phyloP scores from a whole-genome alignment of 2,329 filamentous ascomycete species.

The Herpotrichia juniperi region DNA sequence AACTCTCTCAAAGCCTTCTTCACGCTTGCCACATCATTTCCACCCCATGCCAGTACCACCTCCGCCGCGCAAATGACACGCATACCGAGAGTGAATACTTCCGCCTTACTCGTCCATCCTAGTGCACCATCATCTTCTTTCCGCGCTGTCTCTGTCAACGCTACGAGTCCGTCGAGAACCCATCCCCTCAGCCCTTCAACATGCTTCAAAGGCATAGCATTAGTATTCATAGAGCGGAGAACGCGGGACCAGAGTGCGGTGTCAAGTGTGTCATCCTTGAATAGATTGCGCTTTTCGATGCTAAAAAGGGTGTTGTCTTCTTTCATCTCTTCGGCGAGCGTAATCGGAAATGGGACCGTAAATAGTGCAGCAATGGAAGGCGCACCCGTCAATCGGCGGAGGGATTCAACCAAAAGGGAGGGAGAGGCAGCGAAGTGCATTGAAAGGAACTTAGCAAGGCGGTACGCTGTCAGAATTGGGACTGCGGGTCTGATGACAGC shows the following conservation, averaged over 20 bases:
- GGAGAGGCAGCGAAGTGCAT: slow-evolving; percentile 40
- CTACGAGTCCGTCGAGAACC: slow-evolving; percentile 57
- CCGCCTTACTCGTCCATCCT: slow-evolving; percentile 73
- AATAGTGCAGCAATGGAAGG: slow-evolving; percentile 6
- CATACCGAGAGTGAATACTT: slow-evolving; percentile 68
- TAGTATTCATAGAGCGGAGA: slow-evolving; percentile 45
- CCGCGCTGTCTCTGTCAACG: slow-evolving; percentile 46
- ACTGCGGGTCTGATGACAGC: slow-evolving; percentile 45
- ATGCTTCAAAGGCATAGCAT: slow-evolving; percentile 26
- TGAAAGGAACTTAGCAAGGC: slow-evolving; percentile 41
- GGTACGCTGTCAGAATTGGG: slow-evolving; percentile 56
- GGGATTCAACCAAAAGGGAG: slow-evolving; percentile 41
- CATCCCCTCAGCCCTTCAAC: slow-evolving; percentile 47
- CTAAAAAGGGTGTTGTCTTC: slow-evolving; percentile 76
- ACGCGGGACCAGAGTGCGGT: slow-evolving; percentile 69
- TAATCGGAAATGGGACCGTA: slow-evolving; percentile 14
- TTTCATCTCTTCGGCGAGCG: slow-evolving; percentile 41
- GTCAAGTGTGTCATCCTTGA: slow-evolving; percentile 81
- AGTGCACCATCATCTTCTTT: slow-evolving; percentile 66
- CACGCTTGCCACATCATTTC: slow-evolving; percentile 25
- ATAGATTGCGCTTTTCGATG: slow-evolving; percentile 94
- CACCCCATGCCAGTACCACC: slow-evolving; percentile 41
- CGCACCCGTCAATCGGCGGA: slow-evolving; percentile 48
- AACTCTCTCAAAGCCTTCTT: slow-evolving; percentile 33
- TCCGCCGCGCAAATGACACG: slow-evolving; percentile 50